These are phyloP conservation scores for Phallus indusiatus DNA, from an alignment of 768 basidiomycete genomes.

Conservation along the genomic window DNA sequence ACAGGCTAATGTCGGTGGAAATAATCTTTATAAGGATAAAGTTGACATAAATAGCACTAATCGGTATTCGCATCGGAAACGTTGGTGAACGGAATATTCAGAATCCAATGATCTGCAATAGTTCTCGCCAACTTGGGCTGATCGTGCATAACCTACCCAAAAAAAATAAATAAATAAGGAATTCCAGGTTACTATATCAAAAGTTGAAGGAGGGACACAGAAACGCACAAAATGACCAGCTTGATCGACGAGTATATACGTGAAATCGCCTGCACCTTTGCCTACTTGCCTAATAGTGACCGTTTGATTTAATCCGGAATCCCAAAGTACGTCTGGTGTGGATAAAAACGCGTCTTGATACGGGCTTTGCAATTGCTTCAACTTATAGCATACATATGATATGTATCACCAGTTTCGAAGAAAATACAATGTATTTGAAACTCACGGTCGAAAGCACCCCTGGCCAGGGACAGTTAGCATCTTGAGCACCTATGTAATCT, in stretches of 20 bases:
- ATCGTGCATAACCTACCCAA: constrained; percentile 15
- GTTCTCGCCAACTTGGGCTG: constrained; percentile 18
- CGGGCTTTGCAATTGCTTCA: constrained; percentile 19
- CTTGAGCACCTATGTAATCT: constrained; percentile 24
- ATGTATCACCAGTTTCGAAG: not conserved
- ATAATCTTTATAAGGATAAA: too few species aligned
- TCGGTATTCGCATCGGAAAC: too few species aligned
- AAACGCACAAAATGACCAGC: constrained; percentile 26
- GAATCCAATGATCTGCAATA: constrained; percentile 18
- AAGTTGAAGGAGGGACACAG: not conserved
- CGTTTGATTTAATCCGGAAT: constrained; percentile 9
- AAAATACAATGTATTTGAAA: not conserved
- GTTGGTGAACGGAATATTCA: constrained; percentile 10
- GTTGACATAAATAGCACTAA: too few species aligned
- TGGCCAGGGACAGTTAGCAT: constrained; percentile 23
- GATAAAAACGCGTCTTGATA: constrained; percentile 20
- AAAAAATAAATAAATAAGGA: not conserved
- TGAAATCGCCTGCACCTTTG: constrained; percentile 25
- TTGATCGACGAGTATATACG: constrained; percentile 21
- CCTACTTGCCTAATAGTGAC: constrained; percentile 22
- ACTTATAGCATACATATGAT: not conserved
- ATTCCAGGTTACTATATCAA: too few species aligned
- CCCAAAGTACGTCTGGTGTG: constrained; percentile 23
- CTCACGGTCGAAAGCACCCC: constrained; percentile 23
- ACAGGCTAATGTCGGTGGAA: too few species aligned